Base-by-base conservation (phyloP, 177 flowering plant genomes). In the Vitis hybrid region DNA sequence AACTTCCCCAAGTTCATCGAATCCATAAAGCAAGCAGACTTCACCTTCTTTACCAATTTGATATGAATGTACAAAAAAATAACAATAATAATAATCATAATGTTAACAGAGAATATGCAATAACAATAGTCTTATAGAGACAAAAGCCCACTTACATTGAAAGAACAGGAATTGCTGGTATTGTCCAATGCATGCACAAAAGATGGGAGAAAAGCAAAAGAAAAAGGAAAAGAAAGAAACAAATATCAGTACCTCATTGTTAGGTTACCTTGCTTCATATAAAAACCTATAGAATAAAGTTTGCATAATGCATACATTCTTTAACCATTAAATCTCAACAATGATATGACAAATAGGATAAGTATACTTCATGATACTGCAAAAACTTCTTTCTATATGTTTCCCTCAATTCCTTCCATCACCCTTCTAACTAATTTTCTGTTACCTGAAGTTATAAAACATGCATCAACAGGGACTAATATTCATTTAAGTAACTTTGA, bases 141-240 rank as follows among this genome's bases (percentile, higher is more conserved):
- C 52, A 46, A 18, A 52, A 69, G 18, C 59, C 52, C 54, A 92
- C 97, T 94, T 90, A 94, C 99, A 85, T 91, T 61, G 99, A 94
- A 61, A 94, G 97, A 71, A 94, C 93, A 70, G 99, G 99, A 81
- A 94, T 94, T 56, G 97, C 99, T 94, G 92, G 64, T 46, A 58
- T 70, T 62, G 64, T 61, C 84, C 83, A 65, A 73, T 49, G 71
- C 86, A 82, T 77, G 82, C 82, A 81, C 18, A 68, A 46, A 64
- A 67, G 58, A 79, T 5, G 46, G 46, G 8, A 35, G 46, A 35
- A 35, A 35, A 7, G 46, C 46, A 7, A 35, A 35, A 35, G 59
- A 61, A 66, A 61, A 68, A 61, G n/a, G 60, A 27, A 67, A 53
- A 62, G 41, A 68, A 21, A 20, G 46, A 55, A 71, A 69, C 21